Base-by-base conservation (phyloP, 2,329 filamentous ascomycete genomes). In the Cytospora piceae region DNA sequence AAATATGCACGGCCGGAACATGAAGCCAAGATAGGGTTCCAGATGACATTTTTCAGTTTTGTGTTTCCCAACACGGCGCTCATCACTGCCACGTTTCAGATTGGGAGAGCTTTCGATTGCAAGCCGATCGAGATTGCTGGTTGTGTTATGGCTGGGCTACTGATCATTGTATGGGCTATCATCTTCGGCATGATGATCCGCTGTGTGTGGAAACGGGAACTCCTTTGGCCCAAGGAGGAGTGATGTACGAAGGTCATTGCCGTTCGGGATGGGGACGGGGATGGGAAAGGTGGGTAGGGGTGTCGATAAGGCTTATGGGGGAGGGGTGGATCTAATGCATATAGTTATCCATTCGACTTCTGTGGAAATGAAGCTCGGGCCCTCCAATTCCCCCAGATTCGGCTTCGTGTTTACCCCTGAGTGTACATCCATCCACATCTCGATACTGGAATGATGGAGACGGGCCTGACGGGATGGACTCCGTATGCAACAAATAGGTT, bases 1-100 rank as follows among this genome's bases (percentile, higher is more conserved):
- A 90, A 87, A 34, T 88, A 90, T 59, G 80, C 88, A 24, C 79
- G 82, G 0, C 75, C 78, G 2, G 79, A 84, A 14, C 82, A 83
- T 46, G 84, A 82, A 63, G 64, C 65, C 46, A 74, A 73, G 66
- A 86, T 93, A 80, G 83, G 87, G 4, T 95, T 94, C 72, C 89
- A 90, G 22, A 94, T 95, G 90, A 92, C 89, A 1, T 96, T 91
- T 88, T 95, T 90, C 77, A 91, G 87, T 4, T 94, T 94, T 75
- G 83, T 94, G 6, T 94, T 94, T 72, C 91, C 91, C 2, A 93
- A 94, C 71, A 94, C 91, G 0, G 90, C 90, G 0, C 77, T 93
- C 66, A 70, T 85, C n/a, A 91, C 89, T 0, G 90, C 91, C 0
- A 95, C 91, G 0, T 88, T 91, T 69, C 85, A 89, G 2, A 84